Percentiles rank a stretch among this genome's conserved stretches.
Conservation (phyloP, 73 alveolate species). For the Blepharisma stoltei region DNA sequence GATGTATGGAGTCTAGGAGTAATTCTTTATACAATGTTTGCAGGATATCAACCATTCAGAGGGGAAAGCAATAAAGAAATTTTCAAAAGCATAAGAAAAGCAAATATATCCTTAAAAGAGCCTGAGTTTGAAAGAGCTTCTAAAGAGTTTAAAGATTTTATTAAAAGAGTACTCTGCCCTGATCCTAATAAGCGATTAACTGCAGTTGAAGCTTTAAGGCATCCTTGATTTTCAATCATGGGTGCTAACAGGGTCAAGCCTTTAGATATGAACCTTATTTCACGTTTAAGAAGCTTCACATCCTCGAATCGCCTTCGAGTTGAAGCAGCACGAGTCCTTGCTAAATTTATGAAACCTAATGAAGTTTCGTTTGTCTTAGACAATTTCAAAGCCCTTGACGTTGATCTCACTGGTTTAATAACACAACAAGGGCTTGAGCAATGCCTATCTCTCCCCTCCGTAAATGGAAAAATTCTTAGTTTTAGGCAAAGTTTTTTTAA, state of each 20-base stretch:
- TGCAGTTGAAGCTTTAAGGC: constrained; percentile 55
- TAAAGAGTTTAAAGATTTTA: constrained; percentile 48
- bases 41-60: constrained; percentile 58
- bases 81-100: constrained; percentile 43
- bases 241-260: background rate
- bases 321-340: no score
- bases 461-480: no score
- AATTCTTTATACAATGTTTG: constrained; percentile 41
- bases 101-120: constrained; percentile 36
- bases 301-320: no score
- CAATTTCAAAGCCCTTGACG: no score
- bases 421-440: no score
- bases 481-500: no score
- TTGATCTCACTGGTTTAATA: no score
- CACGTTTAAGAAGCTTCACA: no score
- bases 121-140: constrained; percentile 52
- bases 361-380: no score
- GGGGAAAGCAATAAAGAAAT: constrained; percentile 45
- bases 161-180: constrained; percentile 41
- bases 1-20: constrained; percentile 64
- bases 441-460: no score
- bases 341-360: no score
- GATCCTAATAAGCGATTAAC: constrained; percentile 48
- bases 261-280: no score
- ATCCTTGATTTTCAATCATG: constrained; percentile 46